Percentiles rank a stretch among this genome's conserved stretches.
These are phyloP conservation scores for Aureobasidium sp. DNA, from an alignment of 2,329 filamentous ascomycete genomes.

Conservation along the genomic window DNA sequence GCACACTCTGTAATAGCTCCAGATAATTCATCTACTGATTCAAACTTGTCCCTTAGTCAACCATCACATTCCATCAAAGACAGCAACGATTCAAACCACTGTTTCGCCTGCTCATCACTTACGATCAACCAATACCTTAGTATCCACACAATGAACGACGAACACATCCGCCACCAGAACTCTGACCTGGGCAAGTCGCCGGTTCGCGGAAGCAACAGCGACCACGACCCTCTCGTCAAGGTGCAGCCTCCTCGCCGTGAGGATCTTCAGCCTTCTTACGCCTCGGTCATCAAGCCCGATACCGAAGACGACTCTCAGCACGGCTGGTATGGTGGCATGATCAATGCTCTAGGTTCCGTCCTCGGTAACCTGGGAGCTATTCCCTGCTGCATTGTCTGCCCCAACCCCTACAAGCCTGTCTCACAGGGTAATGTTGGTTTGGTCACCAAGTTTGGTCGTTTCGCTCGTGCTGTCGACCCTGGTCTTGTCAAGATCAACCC, in stretches of 20 bases:
- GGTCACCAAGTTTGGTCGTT: slow-evolving; percentile 89
- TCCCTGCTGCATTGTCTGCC: slow-evolving; percentile 84
- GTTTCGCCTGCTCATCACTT: neutral
- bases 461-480: slow-evolving; percentile 92
- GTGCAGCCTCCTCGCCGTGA: slow-evolving; percentile 74
- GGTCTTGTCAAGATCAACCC: slow-evolving; percentile 97
- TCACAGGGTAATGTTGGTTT: slow-evolving; percentile 89
- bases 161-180: slow-evolving; percentile 13
- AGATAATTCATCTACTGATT: neutral
- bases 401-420: slow-evolving; percentile 92
- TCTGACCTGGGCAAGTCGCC: slow-evolving; percentile 26
- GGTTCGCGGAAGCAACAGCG: slow-evolving; percentile 16
- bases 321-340: slow-evolving; percentile 86
- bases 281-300: slow-evolving; percentile 53
- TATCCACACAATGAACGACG: slow-evolving; percentile 1
- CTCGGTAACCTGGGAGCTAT: slow-evolving; percentile 77
- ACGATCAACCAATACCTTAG: neutral
- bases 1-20: neutral
- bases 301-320: slow-evolving; percentile 60
- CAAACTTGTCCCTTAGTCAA: neutral
- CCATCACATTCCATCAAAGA: neutral
- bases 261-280: slow-evolving; percentile 79
- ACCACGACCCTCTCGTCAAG: slow-evolving; percentile 28
- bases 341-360: slow-evolving; percentile 63
- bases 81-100: neutral